Evolutionary conservation across 2,329 filamentous ascomycete species (phyloP), one percentile per base, ranked within the genome.

Genomic region (Ciborinia camelliae): DNA sequence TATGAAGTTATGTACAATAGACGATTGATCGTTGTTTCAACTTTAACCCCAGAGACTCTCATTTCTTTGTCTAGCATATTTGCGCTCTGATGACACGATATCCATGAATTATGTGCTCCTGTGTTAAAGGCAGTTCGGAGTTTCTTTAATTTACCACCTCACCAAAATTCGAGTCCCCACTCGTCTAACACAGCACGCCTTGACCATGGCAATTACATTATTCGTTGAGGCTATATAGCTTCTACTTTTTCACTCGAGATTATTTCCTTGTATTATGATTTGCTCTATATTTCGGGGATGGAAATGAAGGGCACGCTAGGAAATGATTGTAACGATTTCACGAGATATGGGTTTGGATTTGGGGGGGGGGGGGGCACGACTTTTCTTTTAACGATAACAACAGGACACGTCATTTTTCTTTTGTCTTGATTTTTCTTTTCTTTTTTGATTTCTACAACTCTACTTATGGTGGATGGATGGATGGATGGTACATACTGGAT

Each of bases 291-390:
- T 57, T 43, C 50, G 23, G 43, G 18, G 10, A 23, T 30, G 41
- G 15, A 45, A 43, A 52, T 30, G 59, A 62, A 57, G 20, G 35
- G 28, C 32, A 63, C 43, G 10, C 7, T 57, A 23, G 61, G 61
- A 57, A 48, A 63, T 57, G 41, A 63, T 63, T 63, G 61, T 55
- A 57, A 63, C 10, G 61, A 57, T 57, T 41, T 48, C 18, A 63
- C 20, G 61, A 63, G 41, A 37, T 35, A 47, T 57, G 50, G 37
- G 26, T 18, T 43, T 26, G n/a, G n/a, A n/a, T n/a, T n/a, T n/a
- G n/a, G n/a, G n/a, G 47, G 10, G 26, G 14, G n/a, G 37, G 9
- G 18, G 1, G 10, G 26, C 26, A 12, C 28, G 28, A 14, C 28
- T 15, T 30, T 37, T 45, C 26, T 35, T 53, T 43, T 41, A 14